A percentile compares a stretch with the other conserved stretches of the same genome.
These are phyloP conservation scores for Chlorella variabilis DNA, from an alignment of 163 green algal genomes.

Conservation along the genomic window DNA sequence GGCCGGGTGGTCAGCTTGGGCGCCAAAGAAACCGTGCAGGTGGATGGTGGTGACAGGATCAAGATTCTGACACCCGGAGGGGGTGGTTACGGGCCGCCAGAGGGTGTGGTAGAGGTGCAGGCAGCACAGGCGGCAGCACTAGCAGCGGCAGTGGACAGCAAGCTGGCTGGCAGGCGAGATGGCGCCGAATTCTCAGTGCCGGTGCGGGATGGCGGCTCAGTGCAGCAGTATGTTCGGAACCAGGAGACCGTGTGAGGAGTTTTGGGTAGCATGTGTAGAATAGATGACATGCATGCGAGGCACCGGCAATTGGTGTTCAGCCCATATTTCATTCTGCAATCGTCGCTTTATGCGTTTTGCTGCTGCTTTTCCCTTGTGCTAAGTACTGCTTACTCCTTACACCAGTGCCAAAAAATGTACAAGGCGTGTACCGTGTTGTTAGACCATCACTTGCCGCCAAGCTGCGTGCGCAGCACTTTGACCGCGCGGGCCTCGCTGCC, in stretches of 20 bases:
- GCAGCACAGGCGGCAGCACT: background rate
- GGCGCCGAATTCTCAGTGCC: slow-evolving; percentile 23
- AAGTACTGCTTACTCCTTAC: too few relatives aligned
- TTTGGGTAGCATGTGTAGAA: too few relatives aligned
- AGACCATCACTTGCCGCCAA: background rate
- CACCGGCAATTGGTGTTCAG: too few relatives aligned
- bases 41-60: slow-evolving; percentile 77
- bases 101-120: background rate
- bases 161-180: background rate
- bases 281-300: too few relatives aligned
- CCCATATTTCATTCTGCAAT: background rate
- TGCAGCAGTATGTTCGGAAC: slow-evolving; percentile 22
- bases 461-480: slow-evolving; percentile 48
- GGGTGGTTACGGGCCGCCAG: slow-evolving; percentile 48
- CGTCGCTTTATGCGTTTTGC: background rate
- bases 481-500: slow-evolving; percentile 68
- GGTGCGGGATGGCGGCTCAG: slow-evolving; percentile 36
- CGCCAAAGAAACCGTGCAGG: slow-evolving; percentile 74
- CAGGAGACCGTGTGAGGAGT: slow-evolving; percentile 40
- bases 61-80: slow-evolving; percentile 79
- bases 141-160: background rate
- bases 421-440: too few relatives aligned
- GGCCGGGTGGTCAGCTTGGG: slow-evolving; percentile 78
- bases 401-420: too few relatives aligned
- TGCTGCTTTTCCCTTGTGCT: background rate